These are phyloP conservation scores for Porcisia hertigi DNA, from an alignment of 208 protist genomes.

Conservation along the genomic window DNA sequence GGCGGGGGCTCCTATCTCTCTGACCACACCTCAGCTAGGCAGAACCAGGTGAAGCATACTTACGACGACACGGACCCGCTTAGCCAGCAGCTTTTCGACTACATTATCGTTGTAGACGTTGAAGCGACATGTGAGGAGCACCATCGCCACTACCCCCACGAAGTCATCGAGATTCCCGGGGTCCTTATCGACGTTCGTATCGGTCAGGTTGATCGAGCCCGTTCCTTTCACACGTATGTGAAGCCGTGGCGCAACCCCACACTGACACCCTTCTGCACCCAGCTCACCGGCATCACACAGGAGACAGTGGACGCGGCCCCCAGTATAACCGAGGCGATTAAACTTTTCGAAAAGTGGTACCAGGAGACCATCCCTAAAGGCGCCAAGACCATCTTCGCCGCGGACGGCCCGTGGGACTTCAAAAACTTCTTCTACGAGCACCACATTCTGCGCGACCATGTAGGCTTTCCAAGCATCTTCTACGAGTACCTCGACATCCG, in stretches of 20 bases:
- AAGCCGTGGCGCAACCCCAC: conserved; percentile 81
- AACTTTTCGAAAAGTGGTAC: conserved; percentile 80
- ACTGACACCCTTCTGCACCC: conserved; percentile 92
- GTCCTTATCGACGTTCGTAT: conserved; percentile 85
- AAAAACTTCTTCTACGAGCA: conserved; percentile 81
- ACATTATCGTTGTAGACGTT: conserved; percentile 93
- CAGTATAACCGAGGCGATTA: conserved; percentile 66
- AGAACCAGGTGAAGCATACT: conserved; percentile 37
- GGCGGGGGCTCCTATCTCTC: conserved; percentile 40
- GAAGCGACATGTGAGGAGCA: conserved; percentile 90
- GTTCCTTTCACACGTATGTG: conserved; percentile 91
- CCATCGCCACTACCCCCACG: conserved; percentile 75
- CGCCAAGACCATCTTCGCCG: conserved; percentile 78
- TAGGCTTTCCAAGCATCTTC: conserved; percentile 76
- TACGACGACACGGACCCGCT: conserved; percentile 68
- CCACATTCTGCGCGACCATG: conserved; percentile 78
- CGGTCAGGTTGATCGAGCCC: conserved; percentile 60
- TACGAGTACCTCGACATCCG: conserved; percentile 91
- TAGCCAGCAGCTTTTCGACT: conserved; percentile 88
- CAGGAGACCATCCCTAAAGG: conserved; percentile 64
- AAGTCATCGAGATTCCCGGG: conserved; percentile 96
- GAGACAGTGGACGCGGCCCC: conserved; percentile 83
- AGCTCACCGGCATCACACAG: conserved; percentile 96
- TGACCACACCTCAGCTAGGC: conserved; percentile 17
- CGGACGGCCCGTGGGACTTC: conserved; percentile 91